A percentile compares a stretch with the other conserved stretches of the same genome.
These are phyloP conservation scores for Pichia phayaonensis DNA, from an alignment of 805 yeast genomes.

Conservation along the genomic window DNA sequence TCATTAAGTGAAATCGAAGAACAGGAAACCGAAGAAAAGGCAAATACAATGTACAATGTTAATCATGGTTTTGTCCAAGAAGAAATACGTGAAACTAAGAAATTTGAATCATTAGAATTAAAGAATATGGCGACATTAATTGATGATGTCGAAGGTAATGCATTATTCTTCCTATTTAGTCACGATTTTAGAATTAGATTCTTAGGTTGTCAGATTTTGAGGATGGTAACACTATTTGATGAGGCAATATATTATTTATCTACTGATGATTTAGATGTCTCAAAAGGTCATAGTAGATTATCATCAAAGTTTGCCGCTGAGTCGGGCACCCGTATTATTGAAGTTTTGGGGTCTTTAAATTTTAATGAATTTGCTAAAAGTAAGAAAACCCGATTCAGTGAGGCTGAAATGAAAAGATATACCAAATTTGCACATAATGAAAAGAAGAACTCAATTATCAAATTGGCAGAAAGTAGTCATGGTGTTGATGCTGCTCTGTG, in stretches of 20 bases:
- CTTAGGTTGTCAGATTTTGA: conserved; percentile 65
- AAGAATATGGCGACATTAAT: conserved; percentile 75
- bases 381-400: conserved; percentile 45
- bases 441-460: conserved; percentile 60
- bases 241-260: conserved; percentile 56
- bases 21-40: conserved; percentile 21
- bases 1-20: conserved; percentile 40
- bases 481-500: conserved; percentile 97
- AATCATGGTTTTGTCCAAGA: conserved; percentile 28
- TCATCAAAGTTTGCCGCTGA: conserved; percentile 73
- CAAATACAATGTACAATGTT: conserved; percentile 29
- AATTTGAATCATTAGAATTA: conserved; percentile 62
- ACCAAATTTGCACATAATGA: conserved; percentile 49
- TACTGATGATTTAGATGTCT: conserved; percentile 14
- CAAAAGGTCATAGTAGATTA: conserved; percentile 41
- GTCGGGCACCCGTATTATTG: conserved; percentile 67
- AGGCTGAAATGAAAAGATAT: conserved; percentile 72
- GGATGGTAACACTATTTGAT: conserved; percentile 81
- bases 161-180: conserved; percentile 82
- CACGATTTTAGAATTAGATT: conserved; percentile 73
- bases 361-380: conserved; percentile 54
- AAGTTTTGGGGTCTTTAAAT: conserved; percentile 65
- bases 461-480: conserved; percentile 82
- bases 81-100: conserved; percentile 37
- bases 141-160: conserved; percentile 95